A percentile compares a stretch with the other conserved stretches of the same genome.
Evolutionary conservation across 2,329 filamentous ascomycete genomes (phyloP).

Genomic region (Cryoendolithus antarcticus): DNA sequence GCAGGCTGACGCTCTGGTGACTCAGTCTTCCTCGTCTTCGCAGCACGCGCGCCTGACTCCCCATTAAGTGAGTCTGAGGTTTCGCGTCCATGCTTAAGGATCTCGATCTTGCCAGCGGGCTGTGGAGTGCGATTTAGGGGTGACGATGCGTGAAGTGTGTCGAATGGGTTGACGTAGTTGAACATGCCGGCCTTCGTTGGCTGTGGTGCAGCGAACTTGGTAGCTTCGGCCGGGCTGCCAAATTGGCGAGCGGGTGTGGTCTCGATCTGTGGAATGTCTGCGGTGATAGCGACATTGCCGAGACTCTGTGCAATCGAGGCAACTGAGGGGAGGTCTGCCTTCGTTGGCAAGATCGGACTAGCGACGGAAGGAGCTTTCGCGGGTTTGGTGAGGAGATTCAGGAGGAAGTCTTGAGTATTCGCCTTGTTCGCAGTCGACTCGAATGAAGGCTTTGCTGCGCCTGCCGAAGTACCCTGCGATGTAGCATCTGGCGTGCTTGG

Average conservation of each 20-base stretch:
- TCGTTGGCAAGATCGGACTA: conserved; percentile 7
- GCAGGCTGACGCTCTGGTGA: conserved; percentile 7
- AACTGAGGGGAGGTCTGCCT: conserved; percentile 14
- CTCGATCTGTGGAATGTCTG: conserved; percentile 15
- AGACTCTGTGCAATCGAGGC: conserved; percentile 34
- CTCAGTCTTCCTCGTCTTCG: conserved; percentile 26
- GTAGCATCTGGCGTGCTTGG: conserved; percentile 24
- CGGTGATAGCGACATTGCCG: conserved; percentile 30
- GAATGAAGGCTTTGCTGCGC: conserved; percentile 13
- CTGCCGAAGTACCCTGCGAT: conserved; percentile 18
- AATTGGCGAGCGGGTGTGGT: conserved; percentile 18
- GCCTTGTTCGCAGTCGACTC: conserved; percentile 27
- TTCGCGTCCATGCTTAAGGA: conserved; percentile 33
- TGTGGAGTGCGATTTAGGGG: conserved; percentile 47
- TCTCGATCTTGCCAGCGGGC: conserved; percentile 29
- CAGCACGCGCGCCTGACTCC: conserved; percentile 16
- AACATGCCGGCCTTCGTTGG: conserved; percentile 39
- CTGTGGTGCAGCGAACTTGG: conserved; percentile 27
- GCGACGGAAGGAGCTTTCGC: conserved; percentile 26
- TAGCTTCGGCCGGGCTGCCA: conserved; percentile 16
- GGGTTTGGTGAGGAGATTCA: conserved; percentile 69
- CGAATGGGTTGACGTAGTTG: conserved; percentile 62
- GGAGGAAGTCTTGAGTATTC: conserved; percentile 72
- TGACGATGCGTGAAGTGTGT: conserved; percentile 54
- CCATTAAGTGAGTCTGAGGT: conserved; percentile 21